phyloP scores from a whole-genome alignment of 306 rosid species.

The Acacia acuminata region DNA sequence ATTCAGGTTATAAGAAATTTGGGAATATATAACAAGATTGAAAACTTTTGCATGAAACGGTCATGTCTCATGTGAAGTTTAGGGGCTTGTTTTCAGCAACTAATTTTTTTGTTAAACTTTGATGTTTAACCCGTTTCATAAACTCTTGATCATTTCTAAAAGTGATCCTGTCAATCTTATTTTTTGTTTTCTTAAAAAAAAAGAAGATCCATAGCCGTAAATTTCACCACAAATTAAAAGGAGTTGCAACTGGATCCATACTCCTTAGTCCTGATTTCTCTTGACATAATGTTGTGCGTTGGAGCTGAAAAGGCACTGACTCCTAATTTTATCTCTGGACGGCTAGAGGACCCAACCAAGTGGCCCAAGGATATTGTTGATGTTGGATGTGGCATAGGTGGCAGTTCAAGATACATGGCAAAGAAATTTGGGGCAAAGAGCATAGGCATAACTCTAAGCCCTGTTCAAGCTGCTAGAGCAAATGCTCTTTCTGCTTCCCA shows the following conservation, averaged over 20 bases:
- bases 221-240: not conserved
- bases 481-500: slow-evolving; percentile 73
- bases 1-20: not conserved
- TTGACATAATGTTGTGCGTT: not conserved
- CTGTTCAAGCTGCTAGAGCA: slow-evolving; percentile 88
- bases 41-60: not conserved
- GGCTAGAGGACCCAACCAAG: slow-evolving; percentile 27
- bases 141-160: not conserved
- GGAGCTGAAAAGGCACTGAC: not conserved
- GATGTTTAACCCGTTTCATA: not conserved
- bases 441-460: slow-evolving; percentile 81
- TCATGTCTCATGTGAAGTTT: not conserved
- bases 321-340: not conserved
- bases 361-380: slow-evolving; percentile 64
- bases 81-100: not conserved
- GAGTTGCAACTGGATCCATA: not conserved
- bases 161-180: not conserved
- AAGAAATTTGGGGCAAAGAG: slow-evolving; percentile 59
- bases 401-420: slow-evolving; percentile 85
- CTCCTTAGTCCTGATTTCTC: not conserved
- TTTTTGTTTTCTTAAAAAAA: not conserved
- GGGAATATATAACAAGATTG: not conserved
- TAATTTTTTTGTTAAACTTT: not conserved
- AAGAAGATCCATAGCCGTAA: not conserved
- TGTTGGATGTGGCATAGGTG: slow-evolving; percentile 98